Conservation (phyloP, 306 rosid species). For the Vigna trinervia region DNA sequence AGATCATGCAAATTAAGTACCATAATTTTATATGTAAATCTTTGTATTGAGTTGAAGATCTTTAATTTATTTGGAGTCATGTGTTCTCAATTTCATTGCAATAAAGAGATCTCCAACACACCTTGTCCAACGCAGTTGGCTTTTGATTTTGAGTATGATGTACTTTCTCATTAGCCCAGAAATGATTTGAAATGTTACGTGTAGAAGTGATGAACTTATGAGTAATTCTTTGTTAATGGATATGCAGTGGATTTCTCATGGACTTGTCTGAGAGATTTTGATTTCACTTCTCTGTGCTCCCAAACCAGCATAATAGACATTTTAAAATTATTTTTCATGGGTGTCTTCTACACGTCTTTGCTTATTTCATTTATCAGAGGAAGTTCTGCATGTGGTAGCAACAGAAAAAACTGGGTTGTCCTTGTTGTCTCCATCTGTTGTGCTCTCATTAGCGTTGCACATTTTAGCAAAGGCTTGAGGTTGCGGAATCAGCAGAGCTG, state of each 20-base stretch:
- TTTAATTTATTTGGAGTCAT: not conserved
- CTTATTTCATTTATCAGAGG: not conserved
- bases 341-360: constrained; percentile 8
- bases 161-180: not conserved
- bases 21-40: not conserved
- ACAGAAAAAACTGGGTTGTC: constrained; percentile 6
- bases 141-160: not conserved
- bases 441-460: constrained; percentile 16
- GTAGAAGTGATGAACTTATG: not conserved
- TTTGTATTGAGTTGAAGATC: not conserved
- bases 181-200: not conserved
- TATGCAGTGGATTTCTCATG: constrained; percentile 10
- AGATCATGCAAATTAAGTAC: not conserved
- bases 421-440: constrained; percentile 1
- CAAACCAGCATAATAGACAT: not conserved
- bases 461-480: not conserved
- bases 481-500: not conserved
- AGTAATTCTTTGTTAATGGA: not conserved
- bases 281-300: constrained; percentile 3
- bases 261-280: constrained; percentile 19
- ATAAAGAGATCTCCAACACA: not conserved
- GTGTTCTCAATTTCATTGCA: not conserved
- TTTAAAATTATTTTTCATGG: not conserved
- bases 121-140: not conserved
- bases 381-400: not conserved